Percentiles rank a stretch among this genome's conserved stretches.
Evolutionary conservation across 148 eudicot species (phyloP).

Genomic region (Chenopodium suecicum): DNA sequence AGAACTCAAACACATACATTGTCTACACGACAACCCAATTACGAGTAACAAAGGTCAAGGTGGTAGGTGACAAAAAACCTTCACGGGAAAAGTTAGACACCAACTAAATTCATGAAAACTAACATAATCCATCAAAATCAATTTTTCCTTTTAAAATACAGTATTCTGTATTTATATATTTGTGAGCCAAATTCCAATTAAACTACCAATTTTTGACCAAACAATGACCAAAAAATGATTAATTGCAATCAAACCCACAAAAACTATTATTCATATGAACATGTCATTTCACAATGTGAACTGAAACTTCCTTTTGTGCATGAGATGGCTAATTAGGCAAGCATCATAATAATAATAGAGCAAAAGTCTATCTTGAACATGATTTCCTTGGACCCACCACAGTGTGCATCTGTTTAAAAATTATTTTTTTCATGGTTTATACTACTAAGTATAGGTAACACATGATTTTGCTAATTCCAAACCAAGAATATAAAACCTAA

Average conservation of each 20-base stretch:
- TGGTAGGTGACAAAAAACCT: conserved; percentile 21
- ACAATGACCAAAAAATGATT: conserved; percentile 15
- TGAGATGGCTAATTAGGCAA: conserved; percentile 17
- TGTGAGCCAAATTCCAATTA: conserved; percentile 1
- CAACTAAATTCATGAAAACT: neutral
- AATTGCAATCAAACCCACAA: conserved; percentile 16
- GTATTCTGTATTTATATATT: too few species aligned
- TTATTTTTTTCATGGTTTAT: neutral
- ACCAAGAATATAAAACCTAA: conserved; percentile 1
- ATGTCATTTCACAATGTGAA: conserved; percentile 7
- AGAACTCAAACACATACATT: neutral
- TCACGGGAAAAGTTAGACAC: neutral
- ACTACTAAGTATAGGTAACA: conserved; percentile 1
- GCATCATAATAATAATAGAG: conserved; percentile 6
- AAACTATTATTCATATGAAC: neutral
- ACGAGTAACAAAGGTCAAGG: neutral
- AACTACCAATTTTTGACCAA: conserved; percentile 22
- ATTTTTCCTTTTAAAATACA: neutral
- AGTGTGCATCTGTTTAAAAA: conserved; percentile 7
- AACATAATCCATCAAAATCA: neutral
- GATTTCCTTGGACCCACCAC: conserved; percentile 19
- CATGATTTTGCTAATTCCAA: neutral
- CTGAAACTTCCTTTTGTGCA: conserved; percentile 1
- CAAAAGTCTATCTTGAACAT: conserved; percentile 19
- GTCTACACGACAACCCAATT: neutral